Conservation (phyloP, 176 grass and related monocot species). For the barley (Hordeum vulgare) region MorexV3_pseudomolecules_assembly NC_058521.1:594144188-594144687, state of each 20-base stretch:
- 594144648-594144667: conserved; percentile 13
- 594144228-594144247: conserved; percentile 34
- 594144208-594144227: conserved; percentile 60
- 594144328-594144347: conserved; percentile 63
- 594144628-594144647: conserved; percentile 10
- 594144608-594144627: conserved; percentile 48
- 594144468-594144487: conserved; percentile 48
- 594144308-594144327: conserved; percentile 69
- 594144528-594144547: conserved; percentile 25
- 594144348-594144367: conserved; percentile 63
- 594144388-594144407: conserved; percentile 80
- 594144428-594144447: conserved; percentile 51
- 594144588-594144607: conserved; percentile 32
- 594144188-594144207: conserved; percentile 60
- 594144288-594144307: conserved; percentile 64
- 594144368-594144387: conserved; percentile 48
- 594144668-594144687: conserved; percentile 37
- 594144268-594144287: conserved; percentile 67
- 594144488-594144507: conserved; percentile 35
- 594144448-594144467: conserved; percentile 35
- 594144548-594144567: conserved; percentile 26
- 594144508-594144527: conserved; percentile 43
- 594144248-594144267: conserved; percentile 56
- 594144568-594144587: background rate
- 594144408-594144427: conserved; percentile 86